Conservation (phyloP, 2,329 filamentous ascomycete genomes). For the Colletotrichum karsti region DNA sequence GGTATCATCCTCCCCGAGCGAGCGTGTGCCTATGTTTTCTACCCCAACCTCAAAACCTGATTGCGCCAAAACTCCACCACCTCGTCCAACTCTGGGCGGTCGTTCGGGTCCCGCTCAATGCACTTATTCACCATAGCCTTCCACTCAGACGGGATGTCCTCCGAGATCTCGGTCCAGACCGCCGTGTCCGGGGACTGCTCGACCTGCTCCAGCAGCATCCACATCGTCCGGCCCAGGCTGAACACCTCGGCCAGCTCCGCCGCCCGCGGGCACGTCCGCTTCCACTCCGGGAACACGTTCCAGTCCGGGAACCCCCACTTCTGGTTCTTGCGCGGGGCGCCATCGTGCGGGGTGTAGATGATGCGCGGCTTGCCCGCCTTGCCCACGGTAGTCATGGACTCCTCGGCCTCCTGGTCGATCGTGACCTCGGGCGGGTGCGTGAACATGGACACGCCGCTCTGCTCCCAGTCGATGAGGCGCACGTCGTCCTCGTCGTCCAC, state of each 20-base stretch:
- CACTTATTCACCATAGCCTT: slow-evolving; percentile 22
- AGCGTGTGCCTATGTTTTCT: background rate
- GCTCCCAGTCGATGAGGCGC: slow-evolving; percentile 37
- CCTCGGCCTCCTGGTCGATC: slow-evolving; percentile 26
- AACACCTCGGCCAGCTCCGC: slow-evolving; percentile 32
- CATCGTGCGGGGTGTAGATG: slow-evolving; percentile 27
- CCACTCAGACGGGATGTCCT: slow-evolving; percentile 24
- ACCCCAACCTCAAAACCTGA: background rate
- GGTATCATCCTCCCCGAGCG: background rate
- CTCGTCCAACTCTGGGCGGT: slow-evolving; percentile 23
- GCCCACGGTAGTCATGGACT: background rate
- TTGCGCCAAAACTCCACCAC: slow-evolving; percentile 26
- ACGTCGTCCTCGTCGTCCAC: slow-evolving; percentile 29
- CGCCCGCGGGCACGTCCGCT: slow-evolving; percentile 27
- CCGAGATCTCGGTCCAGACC: slow-evolving; percentile 11
- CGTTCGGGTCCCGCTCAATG: slow-evolving; percentile 24
- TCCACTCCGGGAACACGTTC: slow-evolving; percentile 32
- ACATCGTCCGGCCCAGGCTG: slow-evolving; percentile 30
- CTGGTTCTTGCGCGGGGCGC: slow-evolving; percentile 26
- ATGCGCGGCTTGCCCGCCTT: background rate
- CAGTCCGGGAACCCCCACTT: slow-evolving; percentile 26
- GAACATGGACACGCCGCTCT: slow-evolving; percentile 33
- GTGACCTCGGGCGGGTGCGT: slow-evolving; percentile 30
- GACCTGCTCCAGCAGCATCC: slow-evolving; percentile 32
- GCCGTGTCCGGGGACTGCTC: slow-evolving; percentile 22